A percentile compares a stretch with the other conserved stretches of the same genome.
These are phyloP conservation scores for Gigaspora rosea DNA, from an alignment of 192 early-diverging fungal genomes.

Conservation along the genomic window DNA sequence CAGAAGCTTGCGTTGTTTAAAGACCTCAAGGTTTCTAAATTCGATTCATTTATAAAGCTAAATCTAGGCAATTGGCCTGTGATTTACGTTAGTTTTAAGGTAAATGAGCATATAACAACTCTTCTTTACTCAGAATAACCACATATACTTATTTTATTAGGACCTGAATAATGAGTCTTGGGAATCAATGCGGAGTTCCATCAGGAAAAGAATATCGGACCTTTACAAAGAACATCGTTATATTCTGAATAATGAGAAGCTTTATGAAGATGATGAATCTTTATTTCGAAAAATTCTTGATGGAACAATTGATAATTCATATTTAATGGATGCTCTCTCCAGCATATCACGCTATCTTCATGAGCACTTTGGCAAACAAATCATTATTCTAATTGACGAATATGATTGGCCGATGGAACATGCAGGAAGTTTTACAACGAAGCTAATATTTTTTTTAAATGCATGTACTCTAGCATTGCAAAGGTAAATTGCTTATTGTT, in stretches of 20 bases:
- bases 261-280: not conserved
- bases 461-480: conserved; percentile 22
- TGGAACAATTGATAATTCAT: not conserved
- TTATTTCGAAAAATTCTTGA: not conserved
- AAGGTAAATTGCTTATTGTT: conserved; percentile 3
- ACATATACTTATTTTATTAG: conserved; percentile 8
- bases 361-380: not conserved
- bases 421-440: not conserved
- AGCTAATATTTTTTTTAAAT: not conserved
- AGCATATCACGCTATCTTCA: not conserved
- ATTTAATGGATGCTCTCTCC: not conserved
- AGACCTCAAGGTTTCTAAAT: conserved; percentile 13
- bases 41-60: conserved; percentile 3
- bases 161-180: conserved; percentile 4
- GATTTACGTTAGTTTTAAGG: conserved; percentile 27
- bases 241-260: not conserved
- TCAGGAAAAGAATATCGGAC: not conserved
- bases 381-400: conserved; percentile 30
- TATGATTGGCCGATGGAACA: conserved; percentile 26
- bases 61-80: conserved; percentile 19
- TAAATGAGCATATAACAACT: not conserved
- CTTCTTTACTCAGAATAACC: not conserved
- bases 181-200: not conserved
- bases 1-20: conserved; percentile 1
- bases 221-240: conserved; percentile 23